Base-by-base conservation (phyloP, 257 asterid species). In the Solanum bulbocastanum region DNA sequence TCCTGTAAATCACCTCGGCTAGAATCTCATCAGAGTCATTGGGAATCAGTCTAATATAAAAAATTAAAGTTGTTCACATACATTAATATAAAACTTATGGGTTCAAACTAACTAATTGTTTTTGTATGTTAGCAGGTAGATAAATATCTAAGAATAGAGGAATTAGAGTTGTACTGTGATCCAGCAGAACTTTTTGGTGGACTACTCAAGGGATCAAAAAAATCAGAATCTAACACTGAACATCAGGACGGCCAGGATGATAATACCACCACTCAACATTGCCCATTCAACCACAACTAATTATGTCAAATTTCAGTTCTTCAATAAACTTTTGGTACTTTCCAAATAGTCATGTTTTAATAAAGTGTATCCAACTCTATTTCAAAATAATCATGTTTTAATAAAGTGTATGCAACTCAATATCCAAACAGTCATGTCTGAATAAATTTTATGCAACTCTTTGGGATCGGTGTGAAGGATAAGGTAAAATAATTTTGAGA, bases 151-250 rank as follows among this genome's bases (percentile, higher is more conserved):
- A 44, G 56, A 44, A 5, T 44, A 1, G 56, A 44, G 56, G 98
- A 95, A 20, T 95, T 96, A 76, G 99, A 95, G 84, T 78, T 95
- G 39, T 95, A 94, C 91, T 95, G 92, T 36, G 99, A 95, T 78
- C 98, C 98, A 1, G 92, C 95, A 1, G 95, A 96, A 92, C 95
- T 96, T 10, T 96, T 95, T 35, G 91, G 86, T 1, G 96, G 95
- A 25, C 89, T 95, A 11, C 92, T 95, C 2, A 93, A 94, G 73
- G 93, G 93, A 13, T 87, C 91, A 52, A 12, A 20, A 37, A 16
- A 83, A 72, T 60, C 93, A 27, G 87, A 20, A 14, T 13, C 86
- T 39, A 52, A 72, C 40, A 62, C 74, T 83, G 65, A 87, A 23
- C 85, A 83, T 4, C 82, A 71, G 20, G 42, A 5, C 2, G 18